Percentiles rank a stretch among this genome's conserved stretches.
Conservation (phyloP, 2,329 filamentous ascomycete genomes). For the Aspergillus sojae region DNA sequence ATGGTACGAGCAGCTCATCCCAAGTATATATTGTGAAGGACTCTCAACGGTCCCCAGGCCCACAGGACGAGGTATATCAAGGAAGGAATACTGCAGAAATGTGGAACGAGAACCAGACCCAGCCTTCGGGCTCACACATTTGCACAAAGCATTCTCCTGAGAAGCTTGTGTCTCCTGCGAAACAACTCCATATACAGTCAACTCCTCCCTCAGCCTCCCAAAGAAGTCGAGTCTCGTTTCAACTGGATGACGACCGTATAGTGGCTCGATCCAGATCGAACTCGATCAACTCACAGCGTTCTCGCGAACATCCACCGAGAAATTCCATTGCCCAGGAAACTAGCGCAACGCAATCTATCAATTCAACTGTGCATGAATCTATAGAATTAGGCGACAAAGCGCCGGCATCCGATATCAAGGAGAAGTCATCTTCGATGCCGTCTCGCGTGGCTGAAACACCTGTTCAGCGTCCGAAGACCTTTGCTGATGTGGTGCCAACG, state of each 20-base stretch:
- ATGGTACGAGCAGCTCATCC: constrained; percentile 27
- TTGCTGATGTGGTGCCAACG: constrained; percentile 31
- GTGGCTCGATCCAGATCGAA: constrained; percentile 11
- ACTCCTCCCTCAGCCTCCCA: constrained; percentile 29
- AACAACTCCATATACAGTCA: constrained; percentile 21
- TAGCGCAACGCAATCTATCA: constrained; percentile 19
- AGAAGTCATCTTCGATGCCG: constrained; percentile 41
- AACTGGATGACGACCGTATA: constrained; percentile 7
- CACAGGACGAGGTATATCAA: constrained; percentile 10
- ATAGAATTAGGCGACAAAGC: constrained; percentile 10
- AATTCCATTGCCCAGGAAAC: constrained; percentile 12
- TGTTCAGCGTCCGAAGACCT: constrained; percentile 25
- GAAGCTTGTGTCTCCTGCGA: constrained; percentile 16
- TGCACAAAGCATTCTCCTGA: constrained; percentile 11
- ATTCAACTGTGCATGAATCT: constrained; percentile 12
- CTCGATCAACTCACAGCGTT: constrained; percentile 13
- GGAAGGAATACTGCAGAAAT: constrained; percentile 2
- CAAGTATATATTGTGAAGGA: constrained; percentile 39
- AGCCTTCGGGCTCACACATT: constrained; percentile 4
- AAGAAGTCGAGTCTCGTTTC: constrained; percentile 11
- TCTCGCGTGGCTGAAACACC: constrained; percentile 46
- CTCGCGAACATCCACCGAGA: constrained; percentile 11
- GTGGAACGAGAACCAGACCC: constrained; percentile 7
- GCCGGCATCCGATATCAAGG: constrained; percentile 18
- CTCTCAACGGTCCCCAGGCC: constrained; percentile 38